A percentile compares a stretch with the other conserved stretches of the same genome.
These are phyloP conservation scores for Neurospora sp. DNA, from an alignment of 495 filamentous ascomycete species.

Conservation along the genomic window DNA sequence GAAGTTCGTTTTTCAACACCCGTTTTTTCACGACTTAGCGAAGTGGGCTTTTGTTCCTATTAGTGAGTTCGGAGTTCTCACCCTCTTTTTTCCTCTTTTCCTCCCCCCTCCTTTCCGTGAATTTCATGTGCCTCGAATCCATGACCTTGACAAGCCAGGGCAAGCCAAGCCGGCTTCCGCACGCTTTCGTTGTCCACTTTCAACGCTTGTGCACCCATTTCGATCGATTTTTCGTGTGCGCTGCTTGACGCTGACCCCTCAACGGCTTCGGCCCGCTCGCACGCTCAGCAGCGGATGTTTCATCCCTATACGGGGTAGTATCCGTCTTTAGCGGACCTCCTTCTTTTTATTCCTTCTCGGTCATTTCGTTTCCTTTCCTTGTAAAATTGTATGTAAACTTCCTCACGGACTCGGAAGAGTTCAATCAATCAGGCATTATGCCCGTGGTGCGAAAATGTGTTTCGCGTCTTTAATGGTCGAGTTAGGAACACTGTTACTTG, in stretches of 20 bases:
- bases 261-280: neutral
- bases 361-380: neutral
- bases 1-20: neutral
- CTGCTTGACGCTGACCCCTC: neutral
- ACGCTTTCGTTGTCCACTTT: neutral
- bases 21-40: neutral
- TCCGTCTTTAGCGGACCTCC: neutral
- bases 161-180: neutral
- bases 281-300: neutral
- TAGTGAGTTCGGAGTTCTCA: neutral
- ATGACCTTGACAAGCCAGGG: neutral
- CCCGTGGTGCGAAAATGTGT: neutral
- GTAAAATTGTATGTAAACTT: neutral
- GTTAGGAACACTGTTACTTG: too few species aligned
- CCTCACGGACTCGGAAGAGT: neutral
- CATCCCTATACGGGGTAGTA: neutral
- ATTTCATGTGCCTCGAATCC: neutral
- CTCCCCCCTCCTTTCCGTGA: neutral
- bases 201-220: neutral
- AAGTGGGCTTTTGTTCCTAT: neutral
- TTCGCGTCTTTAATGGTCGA: neutral
- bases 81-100: neutral
- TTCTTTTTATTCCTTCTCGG: neutral
- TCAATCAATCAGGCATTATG: neutral
- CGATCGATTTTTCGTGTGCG: neutral